Evolutionary conservation across 73 alveolate species (phyloP).

Genomic region (Paramecium bursaria): DNA sequence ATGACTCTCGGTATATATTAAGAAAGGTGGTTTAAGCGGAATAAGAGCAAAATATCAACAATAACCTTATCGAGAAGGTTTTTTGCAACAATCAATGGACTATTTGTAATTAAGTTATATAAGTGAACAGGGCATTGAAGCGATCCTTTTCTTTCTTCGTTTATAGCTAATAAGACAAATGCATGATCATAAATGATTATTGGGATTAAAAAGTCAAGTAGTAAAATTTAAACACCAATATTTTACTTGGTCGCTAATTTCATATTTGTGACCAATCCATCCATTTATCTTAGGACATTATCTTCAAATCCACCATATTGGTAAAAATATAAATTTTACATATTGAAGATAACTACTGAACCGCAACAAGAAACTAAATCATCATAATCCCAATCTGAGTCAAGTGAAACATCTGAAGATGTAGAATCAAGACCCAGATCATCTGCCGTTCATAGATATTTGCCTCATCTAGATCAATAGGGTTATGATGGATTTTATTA

Average conservation of each 20-base stretch:
- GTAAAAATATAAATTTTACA: neutral
- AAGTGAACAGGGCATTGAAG: constrained; percentile 8
- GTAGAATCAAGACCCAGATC: neutral
- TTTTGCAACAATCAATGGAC: constrained; percentile 20
- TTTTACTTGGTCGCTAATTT: constrained; percentile 29
- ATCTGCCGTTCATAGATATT: neutral
- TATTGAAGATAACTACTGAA: constrained; percentile 3
- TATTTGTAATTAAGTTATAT: neutral
- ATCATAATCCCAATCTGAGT: too few relatives aligned
- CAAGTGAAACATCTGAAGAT: neutral
- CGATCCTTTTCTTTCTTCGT: constrained; percentile 54
- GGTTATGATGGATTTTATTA: constrained; percentile 60
- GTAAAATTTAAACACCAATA: neutral
- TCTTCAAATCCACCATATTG: neutral
- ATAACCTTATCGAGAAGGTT: neutral
- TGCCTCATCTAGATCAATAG: constrained; percentile 22
- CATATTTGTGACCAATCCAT: constrained; percentile 15
- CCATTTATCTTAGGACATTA: neutral
- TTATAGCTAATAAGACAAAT: constrained; percentile 9
- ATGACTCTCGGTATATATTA: constrained; percentile 25
- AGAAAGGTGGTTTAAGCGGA: constrained; percentile 5
- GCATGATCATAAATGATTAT: constrained; percentile 32
- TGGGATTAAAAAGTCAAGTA: constrained; percentile 38
- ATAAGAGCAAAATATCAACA: constrained; percentile 2
- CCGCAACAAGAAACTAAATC: too few relatives aligned